Evolutionary conservation across 1,284 basidiomycete species (phyloP).

Genomic region (Schizophyllum amplum): DNA sequence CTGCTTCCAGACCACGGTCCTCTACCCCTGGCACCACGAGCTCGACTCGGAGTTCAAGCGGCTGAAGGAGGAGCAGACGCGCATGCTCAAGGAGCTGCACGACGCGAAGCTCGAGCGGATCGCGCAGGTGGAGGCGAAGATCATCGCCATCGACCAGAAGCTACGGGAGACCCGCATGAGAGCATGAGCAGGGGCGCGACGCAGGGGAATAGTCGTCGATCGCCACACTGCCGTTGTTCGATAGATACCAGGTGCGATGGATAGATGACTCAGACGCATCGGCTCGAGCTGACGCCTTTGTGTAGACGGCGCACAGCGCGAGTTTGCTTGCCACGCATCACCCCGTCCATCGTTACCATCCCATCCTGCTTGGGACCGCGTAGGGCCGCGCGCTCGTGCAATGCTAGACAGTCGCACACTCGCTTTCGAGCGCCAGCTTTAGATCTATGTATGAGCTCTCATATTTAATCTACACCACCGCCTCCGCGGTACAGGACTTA

Average conservation of each 20-base stretch:
- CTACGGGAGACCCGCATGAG: not conserved
- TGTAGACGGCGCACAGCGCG: not conserved
- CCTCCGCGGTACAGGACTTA: not conserved
- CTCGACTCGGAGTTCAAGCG: slow-evolving; percentile 17
- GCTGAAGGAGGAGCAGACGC: slow-evolving; percentile 16
- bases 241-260: not conserved
- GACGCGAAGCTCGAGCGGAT: slow-evolving; percentile 14
- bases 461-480: not conserved
- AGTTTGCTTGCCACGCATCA: not conserved
- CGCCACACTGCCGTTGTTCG: no score
- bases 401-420: not conserved
- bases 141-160: not conserved
- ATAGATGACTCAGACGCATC: not conserved
- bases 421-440: not conserved
- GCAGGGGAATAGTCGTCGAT: no score
- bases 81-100: slow-evolving; percentile 16
- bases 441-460: not conserved
- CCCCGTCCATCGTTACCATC: not conserved
- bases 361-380: not conserved
- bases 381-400: not conserved
- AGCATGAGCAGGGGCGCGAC: not conserved
- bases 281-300: not conserved
- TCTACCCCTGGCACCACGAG: slow-evolving; percentile 21
- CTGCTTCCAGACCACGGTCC: slow-evolving; percentile 19
- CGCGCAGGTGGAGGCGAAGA: slow-evolving; percentile 12